Base-by-base conservation (phyloP, 2,329 filamentous ascomycete genomes). In the Trematosphaeria pertusa region DNA sequence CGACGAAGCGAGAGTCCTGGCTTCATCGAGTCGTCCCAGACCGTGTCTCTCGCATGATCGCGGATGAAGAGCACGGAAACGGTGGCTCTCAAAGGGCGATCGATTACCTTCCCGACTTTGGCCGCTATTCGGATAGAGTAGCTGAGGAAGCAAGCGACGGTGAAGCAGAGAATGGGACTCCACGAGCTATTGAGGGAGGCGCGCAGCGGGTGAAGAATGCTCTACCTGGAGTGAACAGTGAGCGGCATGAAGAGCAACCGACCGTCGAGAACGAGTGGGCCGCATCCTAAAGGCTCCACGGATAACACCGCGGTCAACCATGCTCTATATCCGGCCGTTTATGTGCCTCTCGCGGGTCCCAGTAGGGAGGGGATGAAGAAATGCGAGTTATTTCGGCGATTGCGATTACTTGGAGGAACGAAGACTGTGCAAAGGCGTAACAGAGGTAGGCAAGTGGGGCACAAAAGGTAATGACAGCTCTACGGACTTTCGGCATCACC, bases 1-100 rank as follows among this genome's bases (percentile, higher is more conserved):
- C 67, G 14, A 69, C 62, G 2, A 48, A 64, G 15, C 60, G 56
- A 12, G 59, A 65, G 26, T 67, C 67, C 1, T 68, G 64, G 67
- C 58, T 70, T 2, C 65, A 68, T 42, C 50, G 52, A 10, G 42
- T 69, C 8, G 58, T 62, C 2, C 68, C 68, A 3, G 64, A 62
- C 6, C 59, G 62, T n/a, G 44, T 71, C 21, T 70, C 65, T 20
- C 59, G 61, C 44, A 49, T 70, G 36, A 56, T 71, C 22, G 60
- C 62, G 12, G 65, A 64, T 34, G 65, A 67, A 31, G 52, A 63
- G 38, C 49, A 64, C 18, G 61, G 61, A 35, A 49, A 49, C 5
- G 50, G 48, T 10, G 48, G 56, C 14, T 55, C 50, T 22, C 41
- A 56, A 12, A 59, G 59, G 28, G 62, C 61, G 5, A 69, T 68